Evolutionary conservation across 2,329 filamentous ascomycete genomes (phyloP).

Genomic region (Ophidiomyces ophidiicola): DNA sequence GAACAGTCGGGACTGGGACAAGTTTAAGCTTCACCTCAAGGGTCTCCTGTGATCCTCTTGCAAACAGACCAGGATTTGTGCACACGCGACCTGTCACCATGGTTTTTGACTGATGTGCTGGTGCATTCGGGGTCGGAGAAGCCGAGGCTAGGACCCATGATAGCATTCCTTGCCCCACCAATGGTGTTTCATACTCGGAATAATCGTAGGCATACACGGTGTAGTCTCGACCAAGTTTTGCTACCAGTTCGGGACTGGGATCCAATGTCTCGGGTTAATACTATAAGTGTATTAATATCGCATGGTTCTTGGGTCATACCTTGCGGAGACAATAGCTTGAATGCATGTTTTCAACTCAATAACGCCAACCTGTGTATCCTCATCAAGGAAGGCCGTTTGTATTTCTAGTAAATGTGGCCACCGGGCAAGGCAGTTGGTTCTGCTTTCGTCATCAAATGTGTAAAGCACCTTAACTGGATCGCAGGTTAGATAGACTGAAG

Average conservation of each 20-base stretch:
- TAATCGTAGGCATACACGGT: slow-evolving; percentile 97
- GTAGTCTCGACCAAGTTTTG: slow-evolving; percentile 65
- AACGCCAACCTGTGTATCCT: slow-evolving; percentile 68
- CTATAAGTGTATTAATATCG: slow-evolving; percentile 3
- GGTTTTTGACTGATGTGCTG: slow-evolving; percentile 50
- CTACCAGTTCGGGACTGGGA: slow-evolving; percentile 69
- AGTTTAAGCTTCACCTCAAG: slow-evolving; percentile 86
- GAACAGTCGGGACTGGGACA: slow-evolving; percentile 57
- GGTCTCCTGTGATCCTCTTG: slow-evolving; percentile 67
- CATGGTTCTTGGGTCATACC: slow-evolving; percentile 29
- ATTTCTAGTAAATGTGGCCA: slow-evolving; percentile 68
- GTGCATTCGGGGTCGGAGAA: slow-evolving; percentile 43
- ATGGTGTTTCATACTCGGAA: slow-evolving; percentile 82
- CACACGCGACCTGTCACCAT: slow-evolving; percentile 78
- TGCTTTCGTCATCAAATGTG: slow-evolving; percentile 81
- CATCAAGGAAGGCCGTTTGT: slow-evolving; percentile 69
- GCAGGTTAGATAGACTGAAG: slow-evolving; percentile 13
- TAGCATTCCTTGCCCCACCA: slow-evolving; percentile 91
- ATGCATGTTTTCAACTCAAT: slow-evolving; percentile 80
- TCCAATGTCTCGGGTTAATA: slow-evolving; percentile 8
- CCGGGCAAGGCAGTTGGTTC: slow-evolving; percentile 78
- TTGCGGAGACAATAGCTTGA: slow-evolving; percentile 59
- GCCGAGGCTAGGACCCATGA: slow-evolving; percentile 64
- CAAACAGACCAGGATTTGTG: slow-evolving; percentile 74
- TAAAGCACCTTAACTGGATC: slow-evolving; percentile 83